Evolutionary conservation across 345 rosid species (phyloP).

Genomic region (Ceriops zippeliana): DNA sequence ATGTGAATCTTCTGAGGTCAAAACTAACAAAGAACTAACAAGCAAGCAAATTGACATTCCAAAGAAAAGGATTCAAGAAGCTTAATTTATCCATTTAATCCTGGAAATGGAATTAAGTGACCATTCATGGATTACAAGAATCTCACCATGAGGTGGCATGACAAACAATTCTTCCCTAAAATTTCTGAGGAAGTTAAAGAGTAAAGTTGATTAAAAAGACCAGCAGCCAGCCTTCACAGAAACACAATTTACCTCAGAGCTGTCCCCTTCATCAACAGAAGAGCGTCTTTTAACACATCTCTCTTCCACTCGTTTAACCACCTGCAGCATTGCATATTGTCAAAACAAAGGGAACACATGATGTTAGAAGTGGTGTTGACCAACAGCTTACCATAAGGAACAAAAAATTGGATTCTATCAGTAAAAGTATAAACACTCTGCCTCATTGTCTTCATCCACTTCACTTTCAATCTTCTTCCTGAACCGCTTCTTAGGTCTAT

Average conservation of each 20-base stretch:
- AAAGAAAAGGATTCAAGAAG: background rate
- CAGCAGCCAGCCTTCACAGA: slow-evolving; percentile 2
- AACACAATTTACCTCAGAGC: slow-evolving; percentile 66
- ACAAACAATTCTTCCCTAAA: background rate
- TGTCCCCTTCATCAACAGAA: slow-evolving; percentile 39
- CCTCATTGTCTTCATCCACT: slow-evolving; percentile 78
- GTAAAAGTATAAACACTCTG: slow-evolving; percentile 26
- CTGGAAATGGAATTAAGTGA: too few relatives aligned
- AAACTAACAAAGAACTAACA: slow-evolving; percentile 2
- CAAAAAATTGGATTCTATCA: slow-evolving; percentile 19
- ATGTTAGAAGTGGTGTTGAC: slow-evolving; percentile 17
- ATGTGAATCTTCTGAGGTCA: slow-evolving; percentile 3
- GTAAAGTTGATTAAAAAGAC: background rate
- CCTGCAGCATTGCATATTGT: slow-evolving; percentile 43
- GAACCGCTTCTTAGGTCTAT: slow-evolving; percentile 59
- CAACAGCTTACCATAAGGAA: slow-evolving; percentile 23
- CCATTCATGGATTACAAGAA: background rate
- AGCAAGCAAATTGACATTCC: background rate
- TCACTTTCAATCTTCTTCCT: slow-evolving; percentile 72
- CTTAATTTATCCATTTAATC: background rate
- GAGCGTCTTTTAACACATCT: slow-evolving; percentile 56
- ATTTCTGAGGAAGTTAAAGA: background rate
- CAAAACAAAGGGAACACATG: slow-evolving; percentile 1
- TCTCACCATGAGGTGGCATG: background rate
- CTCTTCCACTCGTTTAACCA: slow-evolving; percentile 31